These are phyloP conservation scores for Volvox reticuliferus DNA, from an alignment of 139 green algal species.

Conservation along the genomic window DNA sequence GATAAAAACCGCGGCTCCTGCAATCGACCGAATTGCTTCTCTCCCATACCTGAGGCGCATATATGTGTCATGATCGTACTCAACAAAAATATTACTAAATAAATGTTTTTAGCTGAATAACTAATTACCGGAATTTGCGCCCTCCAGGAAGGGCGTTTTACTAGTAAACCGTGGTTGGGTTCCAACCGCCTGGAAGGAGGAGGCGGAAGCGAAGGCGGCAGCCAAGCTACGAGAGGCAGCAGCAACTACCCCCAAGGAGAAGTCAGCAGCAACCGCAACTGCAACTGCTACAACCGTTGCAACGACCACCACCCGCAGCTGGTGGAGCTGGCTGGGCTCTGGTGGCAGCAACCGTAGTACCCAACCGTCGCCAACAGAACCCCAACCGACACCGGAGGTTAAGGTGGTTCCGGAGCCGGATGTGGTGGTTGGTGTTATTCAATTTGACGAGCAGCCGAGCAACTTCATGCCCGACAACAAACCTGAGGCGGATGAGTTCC, in stretches of 20 bases:
- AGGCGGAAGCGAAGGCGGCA: slow-evolving; percentile 26
- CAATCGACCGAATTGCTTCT: too few relatives aligned
- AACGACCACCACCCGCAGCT: not conserved
- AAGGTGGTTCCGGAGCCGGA: not conserved
- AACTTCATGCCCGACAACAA: slow-evolving; percentile 83
- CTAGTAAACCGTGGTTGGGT: slow-evolving; percentile 89
- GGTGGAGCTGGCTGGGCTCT: not conserved
- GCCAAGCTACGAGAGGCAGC: not conserved
- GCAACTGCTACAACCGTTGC: not conserved
- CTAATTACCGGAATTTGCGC: too few relatives aligned
- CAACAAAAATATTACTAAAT: too few relatives aligned
- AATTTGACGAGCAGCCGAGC: slow-evolving; percentile 73
- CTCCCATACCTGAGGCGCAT: too few relatives aligned
- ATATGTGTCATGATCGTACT: too few relatives aligned
- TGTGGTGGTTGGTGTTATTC: slow-evolving; percentile 72
- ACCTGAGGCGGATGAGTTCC: slow-evolving; percentile 64
- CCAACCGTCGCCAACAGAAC: not conserved
- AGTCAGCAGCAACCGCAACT: not conserved
- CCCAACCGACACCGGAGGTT: not conserved
- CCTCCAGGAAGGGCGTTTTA: slow-evolving; percentile 57
- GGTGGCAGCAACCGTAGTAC: not conserved
- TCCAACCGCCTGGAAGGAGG: slow-evolving; percentile 67
- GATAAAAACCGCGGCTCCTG: too few relatives aligned
- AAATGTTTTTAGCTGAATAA: too few relatives aligned
- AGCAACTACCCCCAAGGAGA: slow-evolving; percentile 50